These are phyloP conservation scores for Pythium phragmitis DNA, from an alignment of 352 stramenopile species.

Conservation along the genomic window DNA sequence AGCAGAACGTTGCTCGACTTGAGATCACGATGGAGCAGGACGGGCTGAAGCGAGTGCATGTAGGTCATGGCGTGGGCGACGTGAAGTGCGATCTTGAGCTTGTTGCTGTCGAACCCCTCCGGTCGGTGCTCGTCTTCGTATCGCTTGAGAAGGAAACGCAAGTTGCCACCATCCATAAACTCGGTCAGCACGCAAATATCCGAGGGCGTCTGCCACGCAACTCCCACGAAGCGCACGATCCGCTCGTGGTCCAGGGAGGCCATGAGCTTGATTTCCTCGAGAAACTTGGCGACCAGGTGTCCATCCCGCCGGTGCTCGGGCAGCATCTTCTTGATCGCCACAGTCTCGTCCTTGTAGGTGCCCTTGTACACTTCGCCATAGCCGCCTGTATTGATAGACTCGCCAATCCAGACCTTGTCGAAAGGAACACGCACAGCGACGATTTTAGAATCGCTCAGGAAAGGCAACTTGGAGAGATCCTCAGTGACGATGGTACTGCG, in stretches of 20 bases:
- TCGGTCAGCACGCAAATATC: slow-evolving; percentile 43
- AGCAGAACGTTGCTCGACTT: slow-evolving; percentile 11
- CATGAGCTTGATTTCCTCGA: slow-evolving; percentile 44
- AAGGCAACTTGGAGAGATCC: too few relatives aligned
- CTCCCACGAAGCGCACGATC: slow-evolving; percentile 46
- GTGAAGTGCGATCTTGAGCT: slow-evolving; percentile 9
- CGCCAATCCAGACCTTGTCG: background rate
- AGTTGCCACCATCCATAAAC: slow-evolving; percentile 17
- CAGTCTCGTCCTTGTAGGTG: slow-evolving; percentile 28
- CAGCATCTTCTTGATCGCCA: slow-evolving; percentile 49
- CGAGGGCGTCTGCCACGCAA: slow-evolving; percentile 43
- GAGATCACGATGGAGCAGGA: slow-evolving; percentile 5
- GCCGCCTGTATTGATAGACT: slow-evolving; percentile 7
- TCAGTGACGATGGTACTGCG: too few relatives aligned
- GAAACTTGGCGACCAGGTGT: slow-evolving; percentile 26
- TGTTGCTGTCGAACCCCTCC: slow-evolving; percentile 35
- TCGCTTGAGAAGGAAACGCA: slow-evolving; percentile 30
- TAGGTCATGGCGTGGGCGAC: slow-evolving; percentile 7
- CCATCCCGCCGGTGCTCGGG: slow-evolving; percentile 28
- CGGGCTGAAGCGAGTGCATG: slow-evolving; percentile 7
- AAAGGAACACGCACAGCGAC: slow-evolving; percentile 3
- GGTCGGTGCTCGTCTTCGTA: slow-evolving; percentile 32
- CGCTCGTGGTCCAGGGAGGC: slow-evolving; percentile 35
- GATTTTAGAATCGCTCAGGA: too few relatives aligned
- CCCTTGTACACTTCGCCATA: slow-evolving; percentile 38